Conservation (phyloP, 2,329 filamentous ascomycete species). For the Ciborinia camelliae region DNA sequence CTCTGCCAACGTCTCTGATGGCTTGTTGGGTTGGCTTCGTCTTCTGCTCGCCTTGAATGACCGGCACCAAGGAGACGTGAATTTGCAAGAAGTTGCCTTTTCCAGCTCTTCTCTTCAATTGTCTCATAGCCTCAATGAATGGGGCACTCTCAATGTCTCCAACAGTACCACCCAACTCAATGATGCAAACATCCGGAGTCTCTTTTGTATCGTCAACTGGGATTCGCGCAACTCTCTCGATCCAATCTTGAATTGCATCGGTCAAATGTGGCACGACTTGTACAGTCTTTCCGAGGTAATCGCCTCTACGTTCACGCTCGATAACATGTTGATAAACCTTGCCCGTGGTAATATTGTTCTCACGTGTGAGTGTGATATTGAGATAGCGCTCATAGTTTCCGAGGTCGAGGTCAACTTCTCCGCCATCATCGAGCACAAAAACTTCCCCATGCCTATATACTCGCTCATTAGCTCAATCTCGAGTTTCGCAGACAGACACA, state of each 20-base stretch:
- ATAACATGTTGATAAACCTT: conserved; percentile 94
- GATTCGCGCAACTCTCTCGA: conserved; percentile 78
- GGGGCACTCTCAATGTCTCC: conserved; percentile 85
- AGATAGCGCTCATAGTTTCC: conserved; percentile 81
- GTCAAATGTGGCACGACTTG: conserved; percentile 93
- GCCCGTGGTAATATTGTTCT: conserved; percentile 96
- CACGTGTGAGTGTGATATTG: conserved; percentile 71
- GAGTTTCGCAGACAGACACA: conserved; percentile 13
- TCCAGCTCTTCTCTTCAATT: conserved; percentile 69
- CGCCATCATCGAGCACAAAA: conserved; percentile 82
- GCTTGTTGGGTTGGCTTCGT: conserved; percentile 95
- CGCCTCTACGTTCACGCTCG: conserved; percentile 58
- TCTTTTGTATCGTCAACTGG: conserved; percentile 81
- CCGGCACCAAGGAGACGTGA: conserved; percentile 82
- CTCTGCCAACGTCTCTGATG: conserved; percentile 58
- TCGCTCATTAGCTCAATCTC: conserved; percentile 34
- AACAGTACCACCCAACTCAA: conserved; percentile 65
- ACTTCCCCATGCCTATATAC: conserved; percentile 72
- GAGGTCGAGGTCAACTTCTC: conserved; percentile 71
- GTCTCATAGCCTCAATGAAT: conserved; percentile 82
- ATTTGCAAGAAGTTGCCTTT: conserved; percentile 84
- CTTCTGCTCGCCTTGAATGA: conserved; percentile 71
- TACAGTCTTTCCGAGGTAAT: conserved; percentile 81
- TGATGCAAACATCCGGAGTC: conserved; percentile 89
- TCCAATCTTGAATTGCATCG: conserved; percentile 88